These are phyloP conservation scores for Poronia punctata DNA, from an alignment of 495 filamentous ascomycete species.

Conservation along the genomic window DNA sequence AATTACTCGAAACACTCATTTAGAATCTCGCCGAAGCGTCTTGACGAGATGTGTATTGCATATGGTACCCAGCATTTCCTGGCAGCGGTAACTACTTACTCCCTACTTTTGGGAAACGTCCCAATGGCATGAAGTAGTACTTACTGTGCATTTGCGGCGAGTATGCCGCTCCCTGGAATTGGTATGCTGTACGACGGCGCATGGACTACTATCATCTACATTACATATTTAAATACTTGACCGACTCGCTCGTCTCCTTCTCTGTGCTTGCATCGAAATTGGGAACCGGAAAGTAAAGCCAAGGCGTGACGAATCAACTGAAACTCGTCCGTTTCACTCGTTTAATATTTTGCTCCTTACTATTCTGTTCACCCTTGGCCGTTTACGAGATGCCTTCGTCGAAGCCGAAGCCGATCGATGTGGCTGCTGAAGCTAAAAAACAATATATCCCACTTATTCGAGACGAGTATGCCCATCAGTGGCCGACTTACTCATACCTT, in stretches of 20 bases:
- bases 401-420: constrained; percentile 61
- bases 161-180: no score
- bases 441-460: constrained; percentile 54
- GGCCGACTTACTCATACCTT: constrained; percentile 41
- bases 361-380: background rate
- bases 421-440: constrained; percentile 62
- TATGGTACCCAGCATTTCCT: background rate
- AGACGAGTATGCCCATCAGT: constrained; percentile 38
- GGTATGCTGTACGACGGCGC: no score
- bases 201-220: no score
- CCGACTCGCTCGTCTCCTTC: no score
- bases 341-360: constrained; percentile 4
- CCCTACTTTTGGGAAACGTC: no score
- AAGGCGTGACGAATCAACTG: no score
- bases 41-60: constrained; percentile 2
- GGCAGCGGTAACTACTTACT: no score
- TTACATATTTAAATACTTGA: no score
- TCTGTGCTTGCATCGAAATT: constrained; percentile 1
- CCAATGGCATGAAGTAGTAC: no score
- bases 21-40: constrained; percentile 7
- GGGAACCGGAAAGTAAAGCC: no score
- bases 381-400: constrained; percentile 46
- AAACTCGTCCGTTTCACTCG: no score
- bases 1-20: constrained; percentile 8
- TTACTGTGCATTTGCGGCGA: no score